Evolutionary conservation across 176 grass and related monocot species (phyloP), one percentile per base, ranked within the genome.

Genomic region (Raddia guianensis): DNA sequence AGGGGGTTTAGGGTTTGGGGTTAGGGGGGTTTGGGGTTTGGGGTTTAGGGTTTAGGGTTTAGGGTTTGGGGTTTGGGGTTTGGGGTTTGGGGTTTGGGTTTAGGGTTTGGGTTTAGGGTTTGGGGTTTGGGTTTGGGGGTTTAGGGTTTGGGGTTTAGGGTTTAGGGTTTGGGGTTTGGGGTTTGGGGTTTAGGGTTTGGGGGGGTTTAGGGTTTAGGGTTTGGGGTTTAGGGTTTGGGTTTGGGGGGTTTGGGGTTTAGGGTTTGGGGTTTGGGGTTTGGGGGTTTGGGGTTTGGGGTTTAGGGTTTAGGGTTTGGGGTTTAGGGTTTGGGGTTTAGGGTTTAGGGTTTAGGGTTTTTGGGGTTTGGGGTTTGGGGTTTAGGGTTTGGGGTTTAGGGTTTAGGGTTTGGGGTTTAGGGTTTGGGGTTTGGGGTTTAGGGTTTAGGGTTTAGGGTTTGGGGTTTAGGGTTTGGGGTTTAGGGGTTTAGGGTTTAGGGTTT

Each of bases 351-450:
- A 34, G n/a, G n/a, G n/a, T 8, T 74, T 74, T 74, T 74, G 56
- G 49, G 49, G 70, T 74, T 74, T 74, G 53, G 49, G 49, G 70
- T 74, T 74, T 74, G 56, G n/a, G n/a, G 70, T 74, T 74, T 74
- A 74, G 49, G 49, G 70, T 74, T 74, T 74, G 53, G 49, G 49
- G 70, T 74, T 74, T 74, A 40, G 49, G 68, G 68, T 50, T 74
- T 74, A 14, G 20, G 49, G 70, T 40, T 40, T 40, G 3, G 37
- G 37, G 37, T 40, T 40, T 40, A 3, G 37, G 37, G 37, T 40
- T 40, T 2, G 37, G 37, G 37, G 2, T 40, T 40, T 2, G 3
- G 37, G 37, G 48, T 56, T 74, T 74, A 56, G 20, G 49, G 70
- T 74, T 74, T 74, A 55, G 49, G 49, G 70, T 74, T 74, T 74